Evolutionary conservation across 2,329 filamentous ascomycete genomes (phyloP), one percentile per base, ranked within the genome.

Genomic region (Paraphaeosphaeria minitans): DNA sequence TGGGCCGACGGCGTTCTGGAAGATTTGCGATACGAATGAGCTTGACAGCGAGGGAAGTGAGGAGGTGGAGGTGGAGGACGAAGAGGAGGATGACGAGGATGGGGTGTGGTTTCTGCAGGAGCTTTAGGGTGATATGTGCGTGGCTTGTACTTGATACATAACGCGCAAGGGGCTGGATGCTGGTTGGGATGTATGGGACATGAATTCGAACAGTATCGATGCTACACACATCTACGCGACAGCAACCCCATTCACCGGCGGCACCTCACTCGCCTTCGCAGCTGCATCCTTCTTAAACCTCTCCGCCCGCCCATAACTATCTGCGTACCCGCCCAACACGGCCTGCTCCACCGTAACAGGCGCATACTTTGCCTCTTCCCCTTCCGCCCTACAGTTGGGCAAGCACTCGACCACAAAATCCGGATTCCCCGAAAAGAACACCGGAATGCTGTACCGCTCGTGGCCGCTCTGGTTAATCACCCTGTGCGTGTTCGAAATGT

Each of bases 1-100:
- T 1, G 90, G 90, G 0, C 90, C 90, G 1, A 91, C 88, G 1
- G 88, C 87, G 0, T 92, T 91, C 67, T 93, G 90, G 90, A 93
- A 93, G 16, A 39, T 39, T n/a, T 39, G 16, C n/a, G 37, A 76
- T 19, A 39, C 16, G 37, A 39, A 39, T 39, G 37, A 39, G 16
- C 37, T 39, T 39, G 37, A 39, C 9, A 39, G 37, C 7, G 37
- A 39, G 6, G 37, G n/a, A 9, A n/a, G 37, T 39, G 37, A 39
- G 16, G 37, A 39, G 37, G 37, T n/a, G 16, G 37, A 39, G 37
- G 35, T 14, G 13, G 35, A 37, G 4, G 33, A 37, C 35, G 35
- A 37, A 14, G 37, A 39, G n/a, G 37, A 39, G 37, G 37, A 39
- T 39, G 37, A 39, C 4, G 7, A 39, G 29, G 29, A 31, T 31